These are phyloP conservation scores for Schrenkiella parvula DNA, from an alignment of 345 rosid genomes.

Conservation along the genomic window DNA sequence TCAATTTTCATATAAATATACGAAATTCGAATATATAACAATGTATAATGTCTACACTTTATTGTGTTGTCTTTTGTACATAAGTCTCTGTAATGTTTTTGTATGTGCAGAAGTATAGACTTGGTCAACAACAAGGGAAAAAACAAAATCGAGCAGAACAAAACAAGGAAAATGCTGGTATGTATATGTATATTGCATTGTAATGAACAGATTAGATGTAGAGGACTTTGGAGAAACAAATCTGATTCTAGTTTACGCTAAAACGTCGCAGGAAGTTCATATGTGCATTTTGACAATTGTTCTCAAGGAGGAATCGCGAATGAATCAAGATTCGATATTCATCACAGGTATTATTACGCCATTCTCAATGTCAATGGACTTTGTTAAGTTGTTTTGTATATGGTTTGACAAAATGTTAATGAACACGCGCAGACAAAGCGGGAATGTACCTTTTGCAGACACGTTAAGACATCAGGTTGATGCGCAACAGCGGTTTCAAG, in stretches of 20 bases:
- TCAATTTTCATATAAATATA: background rate
- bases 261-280: constrained; percentile 35
- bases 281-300: constrained; percentile 38
- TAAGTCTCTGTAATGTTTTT: background rate
- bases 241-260: background rate
- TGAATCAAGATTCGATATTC: constrained; percentile 34
- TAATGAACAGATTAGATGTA: background rate
- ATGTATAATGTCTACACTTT: background rate
- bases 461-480: constrained; percentile 47
- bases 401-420: constrained; percentile 11
- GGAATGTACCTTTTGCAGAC: constrained; percentile 50
- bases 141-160: constrained; percentile 43
- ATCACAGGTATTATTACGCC: constrained; percentile 36
- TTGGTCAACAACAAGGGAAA: constrained; percentile 69
- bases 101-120: constrained; percentile 69
- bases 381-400: background rate
- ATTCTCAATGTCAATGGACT: background rate
- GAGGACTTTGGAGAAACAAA: background rate
- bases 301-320: constrained; percentile 29
- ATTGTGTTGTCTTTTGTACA: background rate
- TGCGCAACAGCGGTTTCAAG: constrained; percentile 54
- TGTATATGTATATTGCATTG: background rate
- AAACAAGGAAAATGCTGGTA: constrained; percentile 46
- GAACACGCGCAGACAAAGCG: constrained; percentile 11
- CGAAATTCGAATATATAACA: background rate